A percentile compares a stretch with the other conserved stretches of the same genome.
These are phyloP conservation scores for Tolypocladium ophioglossoides DNA, from an alignment of 2,329 filamentous ascomycete genomes.

Conservation along the genomic window DNA sequence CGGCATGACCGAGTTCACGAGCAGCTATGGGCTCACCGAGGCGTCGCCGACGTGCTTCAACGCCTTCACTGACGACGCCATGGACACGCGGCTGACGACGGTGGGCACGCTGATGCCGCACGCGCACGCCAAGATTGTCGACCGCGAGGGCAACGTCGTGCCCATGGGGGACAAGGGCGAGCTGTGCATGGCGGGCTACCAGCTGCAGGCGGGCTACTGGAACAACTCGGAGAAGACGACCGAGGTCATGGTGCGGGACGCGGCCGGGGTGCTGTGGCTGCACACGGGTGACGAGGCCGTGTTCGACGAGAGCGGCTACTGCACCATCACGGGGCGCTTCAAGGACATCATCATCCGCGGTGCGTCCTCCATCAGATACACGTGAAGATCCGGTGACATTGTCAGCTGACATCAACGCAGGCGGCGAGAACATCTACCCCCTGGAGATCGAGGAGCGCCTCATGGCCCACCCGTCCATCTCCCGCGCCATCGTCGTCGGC, in stretches of 20 bases:
- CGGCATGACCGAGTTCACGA: constrained; percentile 66
- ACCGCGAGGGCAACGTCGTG: constrained; percentile 53
- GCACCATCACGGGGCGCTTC: constrained; percentile 62
- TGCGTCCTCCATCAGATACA: constrained; percentile 11
- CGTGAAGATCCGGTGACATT: not conserved
- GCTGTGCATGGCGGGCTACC: constrained; percentile 69
- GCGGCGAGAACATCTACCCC: constrained; percentile 65
- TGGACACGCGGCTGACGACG: constrained; percentile 55
- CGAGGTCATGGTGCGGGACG: constrained; percentile 44
- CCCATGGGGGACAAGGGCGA: constrained; percentile 61
- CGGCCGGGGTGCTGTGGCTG: constrained; percentile 46
- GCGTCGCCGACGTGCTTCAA: constrained; percentile 75
- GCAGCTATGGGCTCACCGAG: constrained; percentile 65
- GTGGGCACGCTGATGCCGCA: constrained; percentile 72
- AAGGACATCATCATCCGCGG: constrained; percentile 74
- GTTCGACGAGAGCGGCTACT: constrained; percentile 59
- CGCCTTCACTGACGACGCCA: constrained; percentile 61
- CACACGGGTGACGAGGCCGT: constrained; percentile 62
- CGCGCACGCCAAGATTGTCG: constrained; percentile 66
- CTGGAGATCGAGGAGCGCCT: constrained; percentile 67
- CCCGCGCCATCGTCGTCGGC: constrained; percentile 58
- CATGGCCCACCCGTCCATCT: constrained; percentile 50
- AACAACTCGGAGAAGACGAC: constrained; percentile 66
- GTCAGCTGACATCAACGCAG: constrained; percentile 17
- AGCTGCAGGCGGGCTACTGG: constrained; percentile 57